Conservation (phyloP, 495 filamentous ascomycete species). For the Xylaria acuta region DNA sequence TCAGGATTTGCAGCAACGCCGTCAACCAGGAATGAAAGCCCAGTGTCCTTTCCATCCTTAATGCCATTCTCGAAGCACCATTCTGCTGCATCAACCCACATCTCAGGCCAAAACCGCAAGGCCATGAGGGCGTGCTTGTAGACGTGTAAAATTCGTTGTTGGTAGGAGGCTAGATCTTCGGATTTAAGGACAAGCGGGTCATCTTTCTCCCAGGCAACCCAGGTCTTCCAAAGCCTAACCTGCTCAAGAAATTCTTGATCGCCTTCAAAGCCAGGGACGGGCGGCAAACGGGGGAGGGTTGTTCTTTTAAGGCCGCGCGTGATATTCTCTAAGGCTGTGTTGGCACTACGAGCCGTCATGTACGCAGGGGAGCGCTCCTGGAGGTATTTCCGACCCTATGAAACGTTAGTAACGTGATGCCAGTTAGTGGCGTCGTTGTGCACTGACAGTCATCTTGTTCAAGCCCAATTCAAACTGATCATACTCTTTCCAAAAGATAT, state of each 20-base stretch:
- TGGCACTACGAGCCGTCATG: conserved; percentile 89
- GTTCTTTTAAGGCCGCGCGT: conserved; percentile 78
- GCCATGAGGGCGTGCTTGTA: conserved; percentile 97
- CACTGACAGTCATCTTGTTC: conserved; percentile 82
- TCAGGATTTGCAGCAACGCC: conserved; percentile 92
- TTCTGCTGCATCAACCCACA: conserved; percentile 94
- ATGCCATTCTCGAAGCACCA: conserved; percentile 84
- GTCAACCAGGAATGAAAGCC: conserved; percentile 71
- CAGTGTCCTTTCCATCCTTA: conserved; percentile 67
- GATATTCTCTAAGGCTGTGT: conserved; percentile 82
- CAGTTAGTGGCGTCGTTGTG: neutral
- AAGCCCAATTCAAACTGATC: conserved; percentile 91
- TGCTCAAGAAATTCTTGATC: conserved; percentile 84
- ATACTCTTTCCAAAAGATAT: conserved; percentile 94
- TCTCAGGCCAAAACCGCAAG: conserved; percentile 87
- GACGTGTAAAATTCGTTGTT: conserved; percentile 79
- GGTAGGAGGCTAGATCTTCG: conserved; percentile 77
- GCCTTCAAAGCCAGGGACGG: conserved; percentile 83
- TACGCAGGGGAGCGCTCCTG: conserved; percentile 90
- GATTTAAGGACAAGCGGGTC: conserved; percentile 83
- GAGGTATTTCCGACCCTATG: conserved; percentile 85
- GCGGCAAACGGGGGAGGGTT: conserved; percentile 80
- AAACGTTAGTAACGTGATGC: conserved; percentile 30
- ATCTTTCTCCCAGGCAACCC: conserved; percentile 93
- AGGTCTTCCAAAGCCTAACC: conserved; percentile 88